phyloP scores from a whole-genome alignment of 345 rosid species.

The Gossypium arboreum region DNA sequence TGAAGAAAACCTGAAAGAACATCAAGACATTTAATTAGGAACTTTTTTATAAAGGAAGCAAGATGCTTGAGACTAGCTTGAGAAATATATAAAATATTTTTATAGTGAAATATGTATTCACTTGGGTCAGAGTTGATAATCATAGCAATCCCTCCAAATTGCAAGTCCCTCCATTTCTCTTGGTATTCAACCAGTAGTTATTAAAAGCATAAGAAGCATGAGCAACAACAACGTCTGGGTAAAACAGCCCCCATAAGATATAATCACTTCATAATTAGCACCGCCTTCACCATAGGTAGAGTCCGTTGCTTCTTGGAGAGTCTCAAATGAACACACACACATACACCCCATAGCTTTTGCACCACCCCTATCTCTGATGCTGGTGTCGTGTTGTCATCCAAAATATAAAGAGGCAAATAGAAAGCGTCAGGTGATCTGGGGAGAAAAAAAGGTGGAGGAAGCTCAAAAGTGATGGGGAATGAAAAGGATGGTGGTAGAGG shows the following conservation, averaged over 20 bases:
- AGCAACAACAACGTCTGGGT: slow-evolving; percentile 51
- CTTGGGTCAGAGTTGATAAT: slow-evolving; percentile 62
- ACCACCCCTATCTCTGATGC: slow-evolving; percentile 25
- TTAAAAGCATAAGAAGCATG: slow-evolving; percentile 72
- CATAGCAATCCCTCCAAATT: slow-evolving; percentile 71
- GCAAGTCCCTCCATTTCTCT: slow-evolving; percentile 56
- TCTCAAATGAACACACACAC: slow-evolving; percentile 58
- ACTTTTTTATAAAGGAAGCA: not conserved
- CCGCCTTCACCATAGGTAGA: slow-evolving; percentile 68
- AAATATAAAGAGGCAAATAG: slow-evolving; percentile 45
- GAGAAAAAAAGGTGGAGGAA: slow-evolving; percentile 28
- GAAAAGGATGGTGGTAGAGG: slow-evolving; percentile 24
- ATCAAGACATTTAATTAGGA: too few species aligned
- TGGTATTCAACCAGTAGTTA: slow-evolving; percentile 62
- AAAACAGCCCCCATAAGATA: slow-evolving; percentile 50
- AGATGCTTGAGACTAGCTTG: not conserved
- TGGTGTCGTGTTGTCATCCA: slow-evolving; percentile 27
- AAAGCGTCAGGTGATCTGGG: slow-evolving; percentile 23
- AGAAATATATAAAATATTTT: not conserved
- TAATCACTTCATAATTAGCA: slow-evolving; percentile 54
- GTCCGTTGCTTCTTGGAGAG: slow-evolving; percentile 57
- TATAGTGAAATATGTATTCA: slow-evolving; percentile 15
- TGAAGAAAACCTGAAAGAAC: slow-evolving; percentile 57
- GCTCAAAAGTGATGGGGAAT: slow-evolving; percentile 35
- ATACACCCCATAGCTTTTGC: slow-evolving; percentile 63